Conservation (phyloP, 2,329 filamentous ascomycete species). For the Raffaelea arxii region DNA sequence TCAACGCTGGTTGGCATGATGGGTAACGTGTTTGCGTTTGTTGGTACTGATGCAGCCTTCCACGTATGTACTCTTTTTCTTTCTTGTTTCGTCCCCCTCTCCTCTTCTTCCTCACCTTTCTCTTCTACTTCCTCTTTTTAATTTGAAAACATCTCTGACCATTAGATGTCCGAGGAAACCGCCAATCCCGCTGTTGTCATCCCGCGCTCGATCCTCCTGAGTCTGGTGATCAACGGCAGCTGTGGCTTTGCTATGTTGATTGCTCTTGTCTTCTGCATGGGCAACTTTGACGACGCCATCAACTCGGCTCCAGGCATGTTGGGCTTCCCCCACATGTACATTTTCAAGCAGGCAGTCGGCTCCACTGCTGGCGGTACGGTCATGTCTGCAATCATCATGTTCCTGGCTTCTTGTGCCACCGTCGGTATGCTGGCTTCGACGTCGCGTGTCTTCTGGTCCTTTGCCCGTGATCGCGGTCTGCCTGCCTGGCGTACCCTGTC, state of each 20-base stretch:
- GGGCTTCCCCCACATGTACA: conserved; percentile 51
- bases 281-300: conserved; percentile 15
- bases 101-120: too few relatives aligned
- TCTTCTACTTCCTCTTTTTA: too few relatives aligned
- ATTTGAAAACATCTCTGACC: too few relatives aligned
- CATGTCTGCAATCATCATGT: conserved; percentile 38
- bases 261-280: conserved; percentile 26
- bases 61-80: too few relatives aligned
- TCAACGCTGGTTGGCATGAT: conserved; percentile 37
- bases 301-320: conserved; percentile 36
- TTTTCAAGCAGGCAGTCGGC: conserved; percentile 42
- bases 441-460: conserved; percentile 37
- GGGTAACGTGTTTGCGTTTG: conserved; percentile 25
- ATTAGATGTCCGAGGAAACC: conserved; percentile 31
- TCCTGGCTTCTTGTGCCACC: conserved; percentile 37
- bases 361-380: conserved; percentile 36
- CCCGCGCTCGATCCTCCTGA: conserved; percentile 26
- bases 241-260: conserved; percentile 27
- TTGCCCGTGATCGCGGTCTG: conserved; percentile 35
- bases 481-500: conserved; percentile 18
- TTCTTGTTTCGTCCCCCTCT: too few relatives aligned
- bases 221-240: conserved; percentile 21
- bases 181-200: conserved; percentile 23
- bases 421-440: conserved; percentile 47
- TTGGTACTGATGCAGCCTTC: conserved; percentile 24